Conservation (phyloP, 495 filamentous ascomycete species). For the Daldinia grandis region DNA sequence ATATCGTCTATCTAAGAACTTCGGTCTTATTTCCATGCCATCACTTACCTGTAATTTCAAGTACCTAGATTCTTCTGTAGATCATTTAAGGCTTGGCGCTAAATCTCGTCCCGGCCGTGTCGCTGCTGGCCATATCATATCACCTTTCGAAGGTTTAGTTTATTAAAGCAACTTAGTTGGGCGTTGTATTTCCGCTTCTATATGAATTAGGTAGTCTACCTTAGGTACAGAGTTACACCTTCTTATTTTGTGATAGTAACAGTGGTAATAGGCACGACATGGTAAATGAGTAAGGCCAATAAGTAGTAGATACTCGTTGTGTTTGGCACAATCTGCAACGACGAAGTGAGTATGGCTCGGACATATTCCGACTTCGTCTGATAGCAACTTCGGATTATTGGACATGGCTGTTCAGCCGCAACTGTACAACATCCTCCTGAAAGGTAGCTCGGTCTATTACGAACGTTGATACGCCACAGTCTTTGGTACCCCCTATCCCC, state of each 20-base stretch:
- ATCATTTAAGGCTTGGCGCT: constrained; percentile 2
- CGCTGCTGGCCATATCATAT: not conserved
- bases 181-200: not conserved
- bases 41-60: constrained; percentile 7
- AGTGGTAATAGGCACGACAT: not conserved
- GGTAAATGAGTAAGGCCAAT: not conserved
- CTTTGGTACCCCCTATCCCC: constrained; percentile 14
- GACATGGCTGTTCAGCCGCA: constrained; percentile 8
- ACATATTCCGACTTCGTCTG: not conserved
- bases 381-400: not conserved
- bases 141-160: constrained; percentile 9
- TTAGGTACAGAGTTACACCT: not conserved
- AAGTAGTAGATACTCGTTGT: not conserved
- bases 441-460: constrained; percentile 5
- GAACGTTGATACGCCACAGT: not conserved
- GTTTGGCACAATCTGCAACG: not conserved
- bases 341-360: not conserved
- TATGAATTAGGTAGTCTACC: not conserved
- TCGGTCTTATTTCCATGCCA: constrained; percentile 9
- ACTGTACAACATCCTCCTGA: not conserved
- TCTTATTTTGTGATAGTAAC: not conserved
- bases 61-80: not conserved
- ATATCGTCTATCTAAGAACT: constrained; percentile 19
- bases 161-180: not conserved
- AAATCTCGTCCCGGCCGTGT: not conserved